Evolutionary conservation across 768 basidiomycete species (phyloP), one percentile per base, ranked within the genome.

Genomic region (Xerocomellus amylosporus): DNA sequence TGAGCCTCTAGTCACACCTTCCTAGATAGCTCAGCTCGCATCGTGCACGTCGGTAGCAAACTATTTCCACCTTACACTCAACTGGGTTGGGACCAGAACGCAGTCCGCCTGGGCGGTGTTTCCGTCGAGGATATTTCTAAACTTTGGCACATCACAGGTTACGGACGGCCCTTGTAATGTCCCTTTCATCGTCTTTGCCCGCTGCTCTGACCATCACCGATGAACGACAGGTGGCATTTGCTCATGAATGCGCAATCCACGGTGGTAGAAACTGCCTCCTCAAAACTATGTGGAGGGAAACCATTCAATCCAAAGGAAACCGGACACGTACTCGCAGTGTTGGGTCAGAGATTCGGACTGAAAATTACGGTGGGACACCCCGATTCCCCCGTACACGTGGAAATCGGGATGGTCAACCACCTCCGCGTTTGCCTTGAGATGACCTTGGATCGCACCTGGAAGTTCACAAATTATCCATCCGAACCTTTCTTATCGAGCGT

Each of bases 401-500:
- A 57, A 20, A 30, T 10, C 0, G 51, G 22, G 15, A 49, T 60
- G 12, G 48, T 49, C 12, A 56, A 46, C 14, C 59, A 60, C 37
- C 36, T 61, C 8, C 60, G 51, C 14, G 24, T 61, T 15, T 61
- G 49, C 20, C 30, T 40, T 39, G 34, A 9, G 34, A 49, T 26
- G 4, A 54, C 26, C 53, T 30, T 37, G 42, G 50, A 50, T 46
- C 50, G 44, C 19, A 28, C 10, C 14, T 50, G 58, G 54, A 54
- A 26, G n/a, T 46, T 48, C 33, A 56, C 55, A 14, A 38, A 38
- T 15, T 56, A 54, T 39, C 54, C 49, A 40, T 56, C 58, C 2
- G 54, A 60, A 19, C 52, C 58, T 1, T 4, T 59, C 14, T n/a
- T 54, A 3, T 63, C 47, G 17, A 56, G 46, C 13, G 38, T 43